phyloP scores from a whole-genome alignment of 225 moss, liverwort and hornwort species.

The Physcomitrellopsis africana region DNA sequence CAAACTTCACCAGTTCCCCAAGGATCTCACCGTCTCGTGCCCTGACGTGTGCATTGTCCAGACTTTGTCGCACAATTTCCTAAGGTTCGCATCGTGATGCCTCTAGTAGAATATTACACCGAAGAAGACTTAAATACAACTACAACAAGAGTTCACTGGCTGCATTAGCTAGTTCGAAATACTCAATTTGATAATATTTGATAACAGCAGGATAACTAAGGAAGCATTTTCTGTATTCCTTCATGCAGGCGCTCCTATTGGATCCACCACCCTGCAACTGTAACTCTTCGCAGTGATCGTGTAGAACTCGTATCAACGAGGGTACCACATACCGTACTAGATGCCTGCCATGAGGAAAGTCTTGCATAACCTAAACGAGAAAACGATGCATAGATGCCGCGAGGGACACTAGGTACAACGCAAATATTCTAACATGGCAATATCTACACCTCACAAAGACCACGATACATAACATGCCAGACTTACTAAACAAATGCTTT shows the following conservation, averaged over 20 bases:
- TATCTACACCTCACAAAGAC: too few relatives aligned
- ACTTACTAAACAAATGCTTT: background rate
- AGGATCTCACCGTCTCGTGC: too few relatives aligned
- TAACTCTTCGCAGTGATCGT: background rate
- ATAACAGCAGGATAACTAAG: background rate
- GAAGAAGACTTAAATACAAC: too few relatives aligned
- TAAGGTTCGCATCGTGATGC: too few relatives aligned
- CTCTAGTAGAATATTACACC: too few relatives aligned
- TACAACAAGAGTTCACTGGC: background rate
- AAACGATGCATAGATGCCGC: background rate
- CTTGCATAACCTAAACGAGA: background rate
- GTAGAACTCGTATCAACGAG: background rate
- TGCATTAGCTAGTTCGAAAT: background rate
- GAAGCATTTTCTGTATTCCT: background rate
- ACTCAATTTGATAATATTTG: background rate
- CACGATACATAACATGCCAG: background rate
- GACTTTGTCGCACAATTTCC: too few relatives aligned
- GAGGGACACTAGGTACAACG: background rate
- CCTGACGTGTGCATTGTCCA: too few relatives aligned
- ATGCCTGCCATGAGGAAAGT: background rate
- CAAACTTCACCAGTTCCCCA: too few relatives aligned
- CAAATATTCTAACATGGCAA: background rate
- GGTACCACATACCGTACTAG: background rate
- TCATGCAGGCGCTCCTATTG: background rate
- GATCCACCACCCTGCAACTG: background rate